Percentiles rank a stretch among this genome's conserved stretches.
Evolutionary conservation across 345 rosid genomes (phyloP).

Genomic region (Dipteronia sinensis): DNA sequence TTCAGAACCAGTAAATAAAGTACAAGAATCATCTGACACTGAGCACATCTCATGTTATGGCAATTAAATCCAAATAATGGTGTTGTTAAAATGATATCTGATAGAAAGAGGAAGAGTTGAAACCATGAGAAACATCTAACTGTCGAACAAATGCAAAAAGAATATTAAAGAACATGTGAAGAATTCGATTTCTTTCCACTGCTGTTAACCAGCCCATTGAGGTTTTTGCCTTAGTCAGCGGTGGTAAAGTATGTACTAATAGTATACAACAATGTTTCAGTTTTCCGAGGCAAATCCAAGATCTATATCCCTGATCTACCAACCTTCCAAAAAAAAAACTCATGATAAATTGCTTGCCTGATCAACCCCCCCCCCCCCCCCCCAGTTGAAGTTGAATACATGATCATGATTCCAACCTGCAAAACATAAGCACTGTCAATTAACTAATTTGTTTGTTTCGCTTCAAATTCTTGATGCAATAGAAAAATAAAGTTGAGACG

Average conservation of each 20-base stretch:
- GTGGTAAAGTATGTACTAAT: constrained; percentile 21
- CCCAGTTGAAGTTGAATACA: constrained; percentile 2
- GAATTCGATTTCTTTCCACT: constrained; percentile 28
- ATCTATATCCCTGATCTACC: constrained; percentile 20
- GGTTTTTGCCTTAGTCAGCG: constrained; percentile 27
- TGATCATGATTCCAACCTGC: constrained; percentile 17
- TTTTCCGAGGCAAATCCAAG: constrained; percentile 19
- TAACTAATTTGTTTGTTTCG: not conserved
- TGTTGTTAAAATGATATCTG: not conserved
- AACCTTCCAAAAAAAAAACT: constrained; percentile 12
- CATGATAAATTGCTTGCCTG: constrained; percentile 9
- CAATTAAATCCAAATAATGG: not conserved
- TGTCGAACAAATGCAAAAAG: not conserved
- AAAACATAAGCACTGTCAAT: not conserved
- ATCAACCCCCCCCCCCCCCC: too few relatives aligned
- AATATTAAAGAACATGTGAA: not conserved
- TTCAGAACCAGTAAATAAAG: too few relatives aligned
- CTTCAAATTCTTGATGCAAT: not conserved
- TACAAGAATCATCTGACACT: not conserved
- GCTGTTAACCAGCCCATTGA: constrained; percentile 22
- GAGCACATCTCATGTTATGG: not conserved
- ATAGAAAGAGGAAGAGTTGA: not conserved
- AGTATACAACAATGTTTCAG: constrained; percentile 38
- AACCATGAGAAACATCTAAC: not conserved
- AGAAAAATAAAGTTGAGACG: not conserved